A percentile compares a stretch with the other conserved stretches of the same genome.
These are phyloP conservation scores for Lyophyllum semitale DNA, from an alignment of 768 basidiomycete genomes.

Conservation along the genomic window DNA sequence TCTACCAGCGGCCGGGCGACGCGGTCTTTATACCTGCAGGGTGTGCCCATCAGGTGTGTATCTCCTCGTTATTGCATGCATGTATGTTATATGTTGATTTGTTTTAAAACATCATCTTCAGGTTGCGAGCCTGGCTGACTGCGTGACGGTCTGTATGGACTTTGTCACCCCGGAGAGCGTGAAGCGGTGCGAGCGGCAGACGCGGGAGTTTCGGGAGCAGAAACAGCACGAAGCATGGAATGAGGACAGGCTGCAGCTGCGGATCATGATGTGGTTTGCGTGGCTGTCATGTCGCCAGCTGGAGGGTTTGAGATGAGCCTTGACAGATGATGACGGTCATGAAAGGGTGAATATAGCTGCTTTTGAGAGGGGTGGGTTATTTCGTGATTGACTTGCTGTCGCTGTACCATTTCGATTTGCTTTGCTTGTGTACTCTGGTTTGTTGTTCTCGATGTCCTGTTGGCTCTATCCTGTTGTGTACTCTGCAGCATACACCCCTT, in stretches of 20 bases:
- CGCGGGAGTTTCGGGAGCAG: conserved; percentile 87
- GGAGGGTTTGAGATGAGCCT: conserved; percentile 22
- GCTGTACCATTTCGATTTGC: no score
- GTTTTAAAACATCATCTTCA: conserved; percentile 33
- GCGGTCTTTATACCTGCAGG: conserved; percentile 96
- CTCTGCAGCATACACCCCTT: no score
- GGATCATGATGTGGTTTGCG: conserved; percentile 93
- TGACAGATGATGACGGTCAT: no score
- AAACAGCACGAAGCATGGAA: conserved; percentile 91
- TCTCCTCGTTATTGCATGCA: neutral
- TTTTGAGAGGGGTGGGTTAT: no score
- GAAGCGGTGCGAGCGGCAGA: conserved; percentile 79
- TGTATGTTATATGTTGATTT: neutral
- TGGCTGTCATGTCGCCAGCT: conserved; percentile 70
- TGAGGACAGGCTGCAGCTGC: conserved; percentile 88
- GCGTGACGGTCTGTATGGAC: conserved; percentile 93
- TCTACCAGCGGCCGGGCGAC: conserved; percentile 91
- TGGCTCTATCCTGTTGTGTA: no score
- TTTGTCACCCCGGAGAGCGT: conserved; percentile 96
- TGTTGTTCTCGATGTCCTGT: no score
- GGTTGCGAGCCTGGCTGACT: conserved; percentile 91
- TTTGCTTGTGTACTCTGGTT: no score
- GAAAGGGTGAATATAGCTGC: no score
- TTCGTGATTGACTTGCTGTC: no score
- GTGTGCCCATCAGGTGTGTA: conserved; percentile 81